Evolutionary conservation across 179 eudicot species (phyloP), one percentile per base, ranked within the genome.

Genomic region (Actinidia polygama): DNA sequence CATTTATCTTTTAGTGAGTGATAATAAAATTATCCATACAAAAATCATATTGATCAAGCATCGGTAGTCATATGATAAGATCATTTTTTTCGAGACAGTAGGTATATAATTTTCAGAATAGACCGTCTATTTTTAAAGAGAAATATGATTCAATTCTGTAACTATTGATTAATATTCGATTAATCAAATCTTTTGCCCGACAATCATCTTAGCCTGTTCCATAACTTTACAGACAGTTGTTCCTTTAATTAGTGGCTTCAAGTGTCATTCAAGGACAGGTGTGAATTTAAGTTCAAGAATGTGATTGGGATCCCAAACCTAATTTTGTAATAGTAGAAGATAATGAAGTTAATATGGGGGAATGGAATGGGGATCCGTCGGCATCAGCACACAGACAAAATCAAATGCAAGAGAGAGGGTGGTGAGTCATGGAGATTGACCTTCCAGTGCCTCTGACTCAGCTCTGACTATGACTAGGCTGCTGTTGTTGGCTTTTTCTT

Each of bases 391-490:
- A 74, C 2, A 21, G 47, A 75, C 78, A 53, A 55, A 75, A 75
- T 23, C 24, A 79, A 66, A 36, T 8, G n/a, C 8, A 11, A n/a
- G 59, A 73, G 77, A 8, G 30, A 47, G 69, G 81, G 61, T 12
- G 24, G 49, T 53, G 82, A 79, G 75, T 67, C 75, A 53, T 30
- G 19, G 49, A 53, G 19, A 30, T 64, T 26, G 75, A 79, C 75
- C 82, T 53, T 53, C 47, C 64, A 53, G n/a, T 68, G 11, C 14
- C 6, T 68, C 82, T 79, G 82, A 79, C 75, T 79, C 82, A 66
- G 82, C 82, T 79, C 74, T 53, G 82, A 79, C 63, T 79, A 68
- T 68, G 82, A 67, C 82, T 67, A n/a, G 73, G 61, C 16, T 24
- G 8, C 63, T 40, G 47, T 67, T 66, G 12, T 26, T 53, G 74